Percentiles rank a stretch among this genome's conserved stretches.
phyloP scores from a whole-genome alignment of 1,139 yeast species.

The Candida sp. region DNA sequence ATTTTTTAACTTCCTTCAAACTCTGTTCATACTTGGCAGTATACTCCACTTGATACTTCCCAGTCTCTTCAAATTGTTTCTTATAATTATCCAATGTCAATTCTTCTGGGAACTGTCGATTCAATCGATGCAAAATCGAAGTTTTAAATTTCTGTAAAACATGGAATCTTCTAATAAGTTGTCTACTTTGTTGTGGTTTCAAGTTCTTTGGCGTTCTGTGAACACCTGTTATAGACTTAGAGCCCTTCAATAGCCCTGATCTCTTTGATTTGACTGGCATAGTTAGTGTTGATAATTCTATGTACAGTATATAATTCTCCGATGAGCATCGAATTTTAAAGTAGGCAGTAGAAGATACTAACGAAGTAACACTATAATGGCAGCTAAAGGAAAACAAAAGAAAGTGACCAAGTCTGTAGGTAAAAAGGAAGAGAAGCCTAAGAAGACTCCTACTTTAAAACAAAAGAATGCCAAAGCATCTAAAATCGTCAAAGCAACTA shows the following conservation, averaged over 20 bases:
- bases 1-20: constrained; percentile 6
- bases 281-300: background rate
- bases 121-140: constrained; percentile 28
- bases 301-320: background rate
- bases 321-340: constrained; percentile 3
- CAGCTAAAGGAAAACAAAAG: constrained; percentile 1
- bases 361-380: too few species aligned
- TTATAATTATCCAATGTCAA: constrained; percentile 20
- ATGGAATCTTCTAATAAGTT: constrained; percentile 67
- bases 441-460: constrained; percentile 26
- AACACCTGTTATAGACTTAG: constrained; percentile 28
- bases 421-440: constrained; percentile 9
- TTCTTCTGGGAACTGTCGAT: constrained; percentile 4
- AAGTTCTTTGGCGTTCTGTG: constrained; percentile 27
- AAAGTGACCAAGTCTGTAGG: constrained; percentile 6
- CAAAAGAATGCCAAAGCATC: constrained; percentile 30
- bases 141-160: constrained; percentile 51
- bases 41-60: constrained; percentile 1
- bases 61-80: constrained; percentile 8
- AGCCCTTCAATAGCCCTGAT: constrained; percentile 20
- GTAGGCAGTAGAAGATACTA: too few species aligned
- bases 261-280: constrained; percentile 2
- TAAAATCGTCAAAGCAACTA: constrained; percentile 47
- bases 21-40: constrained; percentile 4
- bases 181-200: constrained; percentile 67